These are phyloP conservation scores for Leucocoprinus sp. DNA, from an alignment of 768 basidiomycete genomes.

Conservation along the genomic window DNA sequence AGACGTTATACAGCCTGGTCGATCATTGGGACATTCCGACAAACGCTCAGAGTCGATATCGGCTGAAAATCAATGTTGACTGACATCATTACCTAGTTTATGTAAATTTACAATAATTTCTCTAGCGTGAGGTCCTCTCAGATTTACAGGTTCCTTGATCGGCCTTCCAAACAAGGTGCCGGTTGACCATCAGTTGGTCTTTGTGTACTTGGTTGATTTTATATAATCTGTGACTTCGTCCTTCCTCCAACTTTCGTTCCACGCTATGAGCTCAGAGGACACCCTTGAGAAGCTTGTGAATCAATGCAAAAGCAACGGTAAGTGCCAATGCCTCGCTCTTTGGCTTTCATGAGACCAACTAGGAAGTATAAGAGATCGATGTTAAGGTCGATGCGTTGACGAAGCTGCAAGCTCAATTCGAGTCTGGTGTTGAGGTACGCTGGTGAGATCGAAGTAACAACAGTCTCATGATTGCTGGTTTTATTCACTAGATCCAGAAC, in stretches of 20 bases:
- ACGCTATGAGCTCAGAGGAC: constrained; percentile 42
- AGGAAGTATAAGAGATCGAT: constrained; percentile 54
- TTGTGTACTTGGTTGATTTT: constrained; percentile 7
- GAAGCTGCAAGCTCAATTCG: constrained; percentile 71
- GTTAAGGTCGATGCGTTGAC: constrained; percentile 72
- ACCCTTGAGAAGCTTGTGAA: constrained; percentile 51
- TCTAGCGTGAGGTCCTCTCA: too few species aligned
- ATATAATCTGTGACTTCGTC: constrained; percentile 9
- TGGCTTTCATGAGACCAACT: not conserved
- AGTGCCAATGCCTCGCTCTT: constrained; percentile 11
- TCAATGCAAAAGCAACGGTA: constrained; percentile 63
- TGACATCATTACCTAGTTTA: not conserved
- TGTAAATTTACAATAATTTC: not conserved
- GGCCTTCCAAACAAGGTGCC: too few species aligned
- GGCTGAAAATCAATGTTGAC: not conserved
- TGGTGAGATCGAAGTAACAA: not conserved
- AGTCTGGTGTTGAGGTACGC: constrained; percentile 60
- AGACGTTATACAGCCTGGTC: constrained; percentile 73
- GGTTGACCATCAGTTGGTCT: too few species aligned
- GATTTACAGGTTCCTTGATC: too few species aligned
- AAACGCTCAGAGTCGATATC: constrained; percentile 24
- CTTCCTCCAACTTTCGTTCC: constrained; percentile 5
- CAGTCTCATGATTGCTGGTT: not conserved
- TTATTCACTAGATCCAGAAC: constrained; percentile 51
- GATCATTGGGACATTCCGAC: constrained; percentile 86